Evolutionary conservation across 129 eudicot genomes (phyloP), one percentile per base, ranked within the genome.

Genomic region (Pseudognaphalium luteoalbum): DNA sequence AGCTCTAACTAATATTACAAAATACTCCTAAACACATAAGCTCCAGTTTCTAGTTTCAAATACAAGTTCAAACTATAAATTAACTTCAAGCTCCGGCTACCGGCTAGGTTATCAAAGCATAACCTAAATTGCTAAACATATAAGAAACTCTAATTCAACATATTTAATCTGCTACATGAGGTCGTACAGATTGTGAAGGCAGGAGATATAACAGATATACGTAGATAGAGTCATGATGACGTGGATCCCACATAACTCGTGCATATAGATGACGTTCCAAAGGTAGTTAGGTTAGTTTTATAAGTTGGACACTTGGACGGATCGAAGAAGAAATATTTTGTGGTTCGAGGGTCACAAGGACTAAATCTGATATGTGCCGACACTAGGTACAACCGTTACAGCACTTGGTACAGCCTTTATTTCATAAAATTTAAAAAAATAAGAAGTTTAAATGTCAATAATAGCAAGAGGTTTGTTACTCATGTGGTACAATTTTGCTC

Each of bases 171-270:
- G 28, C 28, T 25, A 25, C 28, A 32, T 32, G 4, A 74, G 28
- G 15, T 28, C 28, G 62, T 32, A 17, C 22, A 8, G 68, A 17
- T 1, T 56, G 52, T 67, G 16, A 78, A 69, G 70, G 70, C 32
- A 59, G 7, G 29, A 77, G 11, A 30, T 57, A 42, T 35, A 41
- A 59, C 1, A 25, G 28, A 25, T 25, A 25, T 25, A 25, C 28
- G 68, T 69, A 77, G 76, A 58, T 30, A 58, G 25, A 78, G 25
- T 69, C 70, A 69, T 69, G 29, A 78, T 70, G 68, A 60, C 56
- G 35, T 69, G 70, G 69, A 70, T 57, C 63, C 76, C 58, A 54
- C 20, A 35, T 52, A 17, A 17, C 11, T 4, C 34, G 1, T 7
- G 21, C 21, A 22, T 8, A 59, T 59, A 25, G 14, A 51, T 17